A percentile compares a stretch with the other conserved stretches of the same genome.
These are phyloP conservation scores for Leishmania guyanensis DNA, from an alignment of 208 protist species.

Conservation along the genomic window DNA sequence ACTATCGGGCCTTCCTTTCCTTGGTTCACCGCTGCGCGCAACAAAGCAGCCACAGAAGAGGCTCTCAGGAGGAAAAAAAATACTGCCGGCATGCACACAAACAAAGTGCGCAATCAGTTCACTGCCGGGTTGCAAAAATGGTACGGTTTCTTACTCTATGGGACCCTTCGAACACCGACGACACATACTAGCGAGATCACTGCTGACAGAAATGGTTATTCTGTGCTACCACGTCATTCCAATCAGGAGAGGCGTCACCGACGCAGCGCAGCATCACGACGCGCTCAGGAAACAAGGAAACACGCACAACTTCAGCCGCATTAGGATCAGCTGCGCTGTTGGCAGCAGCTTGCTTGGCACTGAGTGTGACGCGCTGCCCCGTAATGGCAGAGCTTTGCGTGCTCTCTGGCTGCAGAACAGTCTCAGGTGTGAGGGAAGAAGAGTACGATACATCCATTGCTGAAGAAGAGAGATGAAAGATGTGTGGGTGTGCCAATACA, in stretches of 20 bases:
- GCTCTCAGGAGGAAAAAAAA: neutral
- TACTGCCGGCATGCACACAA: neutral
- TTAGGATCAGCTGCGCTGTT: slow-evolving; percentile 17
- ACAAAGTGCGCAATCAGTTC: neutral
- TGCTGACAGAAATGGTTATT: neutral
- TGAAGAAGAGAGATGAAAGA: neutral
- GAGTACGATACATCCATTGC: neutral
- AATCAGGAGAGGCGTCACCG: slow-evolving; percentile 28
- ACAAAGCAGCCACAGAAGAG: neutral
- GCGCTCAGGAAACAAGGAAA: slow-evolving; percentile 31
- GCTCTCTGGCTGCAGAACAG: neutral
- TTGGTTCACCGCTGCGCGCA: neutral
- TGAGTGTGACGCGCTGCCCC: slow-evolving; percentile 44
- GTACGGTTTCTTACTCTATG: neutral
- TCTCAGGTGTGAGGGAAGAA: neutral
- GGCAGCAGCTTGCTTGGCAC: slow-evolving; percentile 29
- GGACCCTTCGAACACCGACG: neutral
- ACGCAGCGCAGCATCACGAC: slow-evolving; percentile 25
- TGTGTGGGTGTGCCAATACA: neutral
- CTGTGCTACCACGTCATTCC: slow-evolving; percentile 37
- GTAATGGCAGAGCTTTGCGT: neutral
- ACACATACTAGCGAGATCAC: neutral
- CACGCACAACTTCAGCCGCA: slow-evolving; percentile 31
- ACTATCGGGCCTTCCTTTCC: neutral
- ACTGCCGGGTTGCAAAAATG: neutral